Evolutionary conservation across 345 rosid species (phyloP).

Genomic region (Boechera divaricarpa): DNA sequence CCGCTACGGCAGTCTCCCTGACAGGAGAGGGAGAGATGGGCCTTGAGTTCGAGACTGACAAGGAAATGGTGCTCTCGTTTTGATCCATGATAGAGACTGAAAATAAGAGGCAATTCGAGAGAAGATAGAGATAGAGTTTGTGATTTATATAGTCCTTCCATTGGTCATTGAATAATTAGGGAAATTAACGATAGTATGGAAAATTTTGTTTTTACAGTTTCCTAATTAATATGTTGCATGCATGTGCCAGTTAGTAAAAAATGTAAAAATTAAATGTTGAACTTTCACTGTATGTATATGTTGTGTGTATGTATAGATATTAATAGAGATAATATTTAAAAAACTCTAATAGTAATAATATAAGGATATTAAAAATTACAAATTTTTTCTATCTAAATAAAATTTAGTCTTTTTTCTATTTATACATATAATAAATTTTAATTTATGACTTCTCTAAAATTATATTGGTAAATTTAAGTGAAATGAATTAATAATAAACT

Average conservation of each 20-base stretch:
- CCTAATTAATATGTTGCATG: not conserved
- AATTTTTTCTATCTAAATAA: not conserved
- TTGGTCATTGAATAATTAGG: constrained; percentile 33
- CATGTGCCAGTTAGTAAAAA: not conserved
- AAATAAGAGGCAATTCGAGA: constrained; percentile 4
- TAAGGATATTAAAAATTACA: not conserved
- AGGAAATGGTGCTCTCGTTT: constrained; percentile 51
- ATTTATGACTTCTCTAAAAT: not conserved
- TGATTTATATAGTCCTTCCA: constrained; percentile 42
- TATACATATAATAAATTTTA: not conserved
- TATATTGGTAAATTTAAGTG: not conserved
- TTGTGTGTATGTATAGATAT: not conserved
- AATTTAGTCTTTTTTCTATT: not conserved
- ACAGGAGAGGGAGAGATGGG: constrained; percentile 51
- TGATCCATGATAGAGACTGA: constrained; percentile 47
- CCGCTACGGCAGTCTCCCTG: not conserved
- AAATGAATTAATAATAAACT: not conserved
- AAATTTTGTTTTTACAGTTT: not conserved
- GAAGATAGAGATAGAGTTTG: constrained; percentile 9
- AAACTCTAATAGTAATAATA: not conserved
- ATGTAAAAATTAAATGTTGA: not conserved
- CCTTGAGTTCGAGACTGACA: constrained; percentile 49
- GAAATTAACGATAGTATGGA: not conserved
- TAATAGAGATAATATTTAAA: not conserved
- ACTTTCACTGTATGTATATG: not conserved